Evolutionary conservation across 108 stramenopile genomes (phyloP).

Genomic region (Discostella stelligeroides): DNA sequence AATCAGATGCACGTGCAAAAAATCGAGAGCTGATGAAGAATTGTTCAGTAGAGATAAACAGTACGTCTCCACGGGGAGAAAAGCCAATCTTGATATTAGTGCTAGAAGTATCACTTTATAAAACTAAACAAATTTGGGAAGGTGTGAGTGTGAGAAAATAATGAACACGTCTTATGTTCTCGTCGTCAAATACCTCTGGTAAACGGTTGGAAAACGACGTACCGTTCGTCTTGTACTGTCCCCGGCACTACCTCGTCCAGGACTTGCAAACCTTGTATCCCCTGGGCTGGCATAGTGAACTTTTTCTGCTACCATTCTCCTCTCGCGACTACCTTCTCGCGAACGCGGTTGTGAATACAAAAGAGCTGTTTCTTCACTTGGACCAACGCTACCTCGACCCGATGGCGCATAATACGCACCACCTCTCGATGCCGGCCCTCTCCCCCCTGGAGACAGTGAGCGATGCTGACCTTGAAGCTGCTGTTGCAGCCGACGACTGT

Average conservation of each 20-base stretch:
- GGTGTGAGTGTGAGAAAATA: too few relatives aligned
- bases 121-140: conserved; percentile 25
- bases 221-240: conserved; percentile 48
- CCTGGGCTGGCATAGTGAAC: conserved; percentile 30
- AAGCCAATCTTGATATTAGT: conserved; percentile 37
- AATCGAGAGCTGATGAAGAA: neutral
- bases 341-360: conserved; percentile 5
- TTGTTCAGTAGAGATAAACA: conserved; percentile 12
- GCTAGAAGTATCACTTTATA: conserved; percentile 42
- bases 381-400: neutral
- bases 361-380: conserved; percentile 15
- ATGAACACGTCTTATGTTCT: too few relatives aligned
- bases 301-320: conserved; percentile 12
- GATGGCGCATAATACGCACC: neutral
- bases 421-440: conserved; percentile 7
- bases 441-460: conserved; percentile 34
- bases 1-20: neutral
- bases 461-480: conserved; percentile 14
- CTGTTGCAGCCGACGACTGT: conserved; percentile 15
- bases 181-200: too few relatives aligned
- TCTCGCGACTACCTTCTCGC: conserved; percentile 4
- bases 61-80: conserved; percentile 42
- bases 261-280: conserved; percentile 27
- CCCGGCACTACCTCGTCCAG: conserved; percentile 46
- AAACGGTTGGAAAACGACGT: too few relatives aligned